phyloP scores from a whole-genome alignment of 179 eudicot species.

The Spinacia oleracea region DNA sequence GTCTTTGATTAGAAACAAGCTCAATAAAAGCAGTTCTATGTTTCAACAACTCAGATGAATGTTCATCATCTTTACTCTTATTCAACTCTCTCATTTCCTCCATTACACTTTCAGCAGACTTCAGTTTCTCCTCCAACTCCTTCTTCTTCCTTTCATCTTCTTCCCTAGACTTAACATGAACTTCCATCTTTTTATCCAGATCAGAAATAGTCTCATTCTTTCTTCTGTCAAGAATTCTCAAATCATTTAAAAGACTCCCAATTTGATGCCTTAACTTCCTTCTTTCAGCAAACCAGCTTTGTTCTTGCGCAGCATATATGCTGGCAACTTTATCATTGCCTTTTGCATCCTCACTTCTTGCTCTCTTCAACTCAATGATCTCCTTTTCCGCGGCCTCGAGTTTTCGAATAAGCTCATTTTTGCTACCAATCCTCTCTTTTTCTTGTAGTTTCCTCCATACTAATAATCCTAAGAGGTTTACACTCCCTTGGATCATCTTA shows the following conservation, averaged over 20 bases:
- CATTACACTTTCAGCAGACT: conserved; percentile 35
- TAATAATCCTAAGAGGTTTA: conserved; percentile 69
- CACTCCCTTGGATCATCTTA: conserved; percentile 60
- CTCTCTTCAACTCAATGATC: conserved; percentile 52
- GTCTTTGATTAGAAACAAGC: conserved; percentile 84
- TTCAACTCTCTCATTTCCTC: conserved; percentile 63
- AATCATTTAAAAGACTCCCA: conserved; percentile 54
- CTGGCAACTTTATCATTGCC: conserved; percentile 89
- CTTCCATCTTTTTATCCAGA: conserved; percentile 49
- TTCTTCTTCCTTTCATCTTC: conserved; percentile 51
- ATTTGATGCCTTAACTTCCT: conserved; percentile 65
- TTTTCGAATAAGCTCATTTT: conserved; percentile 46
- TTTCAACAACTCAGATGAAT: conserved; percentile 56
- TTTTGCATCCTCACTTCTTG: conserved; percentile 82
- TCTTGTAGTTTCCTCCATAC: conserved; percentile 66
- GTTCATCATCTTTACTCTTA: conserved; percentile 58
- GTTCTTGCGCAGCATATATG: conserved; percentile 76
- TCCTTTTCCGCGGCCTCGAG: conserved; percentile 53
- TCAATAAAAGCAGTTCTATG: conserved; percentile 89
- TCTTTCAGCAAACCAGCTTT: conserved; percentile 74
- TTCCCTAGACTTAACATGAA: conserved; percentile 51
- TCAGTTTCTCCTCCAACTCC: conserved; percentile 57
- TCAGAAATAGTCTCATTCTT: conserved; percentile 49
- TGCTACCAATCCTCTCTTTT: conserved; percentile 26
- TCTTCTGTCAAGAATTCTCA: conserved; percentile 46